Base-by-base conservation (phyloP, 768 basidiomycete genomes). In the Suillus subluteus region DNA sequence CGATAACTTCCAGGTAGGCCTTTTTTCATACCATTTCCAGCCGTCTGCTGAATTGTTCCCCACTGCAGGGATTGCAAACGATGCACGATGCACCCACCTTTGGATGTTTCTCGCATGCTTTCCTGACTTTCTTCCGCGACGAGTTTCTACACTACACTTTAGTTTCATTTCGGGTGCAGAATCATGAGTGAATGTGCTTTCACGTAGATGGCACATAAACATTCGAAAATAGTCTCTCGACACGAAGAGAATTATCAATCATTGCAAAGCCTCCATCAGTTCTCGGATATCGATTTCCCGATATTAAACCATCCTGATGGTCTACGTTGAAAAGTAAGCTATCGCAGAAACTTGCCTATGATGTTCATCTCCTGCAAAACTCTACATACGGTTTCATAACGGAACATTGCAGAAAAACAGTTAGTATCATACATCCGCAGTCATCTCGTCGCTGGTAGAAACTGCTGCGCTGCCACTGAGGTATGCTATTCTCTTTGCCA, bases 1-100 rank as follows among this genome's bases (percentile, higher is more conserved):
- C 72, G 85, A 93, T 73, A 83, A 84, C 61, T 81, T 90, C 15
- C 92, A 93, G 86, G 92, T 91, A 68, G 64, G 62, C 13, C 13
- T 13, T 15, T 41, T 41, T 41, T 4, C 13, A 41, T 15, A 52
- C 3, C 32, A 6, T 23, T 64, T 41, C 23, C 18, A 16, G 48
- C 41, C 52, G 54, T 55, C 0, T 40, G 41, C 38, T 69, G 30
- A 70, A 63, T 46, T n/a, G 43, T 3, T 5, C 8, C 37, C 37
- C 18, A 18, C 13, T 41, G 18, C 68, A 94, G 90, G 92, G 92
- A 8, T 67, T 92, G 15, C 91, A 94, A 79, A 73, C 91, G 56
- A 83, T 86, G 44, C 84, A 86, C 67, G 90, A 92, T 70, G 84
- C 83, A 38, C 72, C 82, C 0, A 82, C 13, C 40, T 40, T 40